Evolutionary conservation across 148 eudicot species (phyloP).

Genomic region (Rhododendron henanense): DNA sequence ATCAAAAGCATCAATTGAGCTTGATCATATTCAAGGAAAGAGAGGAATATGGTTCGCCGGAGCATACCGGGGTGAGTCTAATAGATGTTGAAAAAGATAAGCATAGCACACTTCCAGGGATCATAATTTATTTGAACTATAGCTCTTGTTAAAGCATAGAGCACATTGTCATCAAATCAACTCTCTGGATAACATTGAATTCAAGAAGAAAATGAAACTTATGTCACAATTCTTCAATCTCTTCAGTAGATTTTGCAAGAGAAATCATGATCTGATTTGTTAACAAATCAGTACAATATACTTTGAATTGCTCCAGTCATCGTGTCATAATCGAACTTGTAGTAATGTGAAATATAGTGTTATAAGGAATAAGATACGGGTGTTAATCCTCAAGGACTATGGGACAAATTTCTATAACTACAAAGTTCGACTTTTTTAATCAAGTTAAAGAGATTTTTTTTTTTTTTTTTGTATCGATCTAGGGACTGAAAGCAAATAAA

Average conservation of each 20-base stretch:
- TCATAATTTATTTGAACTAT: neutral
- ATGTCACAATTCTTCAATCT: neutral
- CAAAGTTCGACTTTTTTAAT: neutral
- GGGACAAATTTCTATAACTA: neutral
- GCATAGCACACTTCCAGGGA: too few species aligned
- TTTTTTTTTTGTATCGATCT: neutral
- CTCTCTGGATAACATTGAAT: neutral
- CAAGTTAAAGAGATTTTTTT: neutral
- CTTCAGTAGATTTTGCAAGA: neutral
- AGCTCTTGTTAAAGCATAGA: neutral
- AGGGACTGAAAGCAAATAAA: neutral
- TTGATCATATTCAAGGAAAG: slow-evolving; percentile 81
- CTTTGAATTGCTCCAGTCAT: neutral
- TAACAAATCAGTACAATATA: neutral
- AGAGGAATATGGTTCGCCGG: slow-evolving; percentile 97
- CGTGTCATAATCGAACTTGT: neutral
- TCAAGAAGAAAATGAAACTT: neutral
- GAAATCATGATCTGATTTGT: neutral
- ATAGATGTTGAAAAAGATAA: too few species aligned
- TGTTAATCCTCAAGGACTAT: neutral
- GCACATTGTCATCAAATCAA: neutral
- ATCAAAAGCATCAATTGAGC: slow-evolving; percentile 71
- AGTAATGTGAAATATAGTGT: neutral
- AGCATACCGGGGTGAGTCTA: too few species aligned
- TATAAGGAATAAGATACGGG: neutral